phyloP scores from a whole-genome alignment of 768 basidiomycete genomes.

The Austroboletus eburneus region DNA sequence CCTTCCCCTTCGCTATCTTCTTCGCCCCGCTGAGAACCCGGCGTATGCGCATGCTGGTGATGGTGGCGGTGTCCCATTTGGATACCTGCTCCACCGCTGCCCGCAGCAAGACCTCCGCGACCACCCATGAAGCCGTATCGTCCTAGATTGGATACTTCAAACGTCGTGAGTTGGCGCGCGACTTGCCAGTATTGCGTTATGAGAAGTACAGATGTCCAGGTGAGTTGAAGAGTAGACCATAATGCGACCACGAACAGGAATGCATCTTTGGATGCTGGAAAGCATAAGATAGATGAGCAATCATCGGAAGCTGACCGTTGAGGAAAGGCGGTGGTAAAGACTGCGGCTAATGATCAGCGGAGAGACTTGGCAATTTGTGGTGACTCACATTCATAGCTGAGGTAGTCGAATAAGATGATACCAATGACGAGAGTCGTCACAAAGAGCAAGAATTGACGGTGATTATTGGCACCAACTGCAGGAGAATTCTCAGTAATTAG shows the following conservation, averaged over 20 bases:
- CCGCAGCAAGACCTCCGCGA: constrained; percentile 63
- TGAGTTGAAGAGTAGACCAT: constrained; percentile 93
- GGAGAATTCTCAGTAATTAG: constrained; percentile 5
- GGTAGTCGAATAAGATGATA: constrained; percentile 76
- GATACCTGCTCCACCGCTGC: constrained; percentile 48
- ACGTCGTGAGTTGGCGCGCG: constrained; percentile 89
- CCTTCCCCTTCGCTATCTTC: constrained; percentile 35
- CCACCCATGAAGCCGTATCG: constrained; percentile 98
- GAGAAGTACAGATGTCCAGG: constrained; percentile 89
- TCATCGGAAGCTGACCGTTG: constrained; percentile 7
- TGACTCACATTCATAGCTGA: constrained; percentile 75
- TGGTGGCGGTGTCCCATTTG: constrained; percentile 79
- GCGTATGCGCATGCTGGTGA: constrained; percentile 17
- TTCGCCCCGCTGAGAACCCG: constrained; percentile 45
- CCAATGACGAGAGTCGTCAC: constrained; percentile 81
- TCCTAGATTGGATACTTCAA: constrained; percentile 93
- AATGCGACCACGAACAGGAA: constrained; percentile 78
- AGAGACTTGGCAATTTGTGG: not conserved
- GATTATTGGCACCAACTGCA: constrained; percentile 86
- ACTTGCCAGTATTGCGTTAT: constrained; percentile 90
- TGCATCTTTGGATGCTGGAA: constrained; percentile 64
- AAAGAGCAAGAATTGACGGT: constrained; percentile 95
- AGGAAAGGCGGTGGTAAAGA: constrained; percentile 45
- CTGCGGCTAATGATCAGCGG: constrained; percentile 31
- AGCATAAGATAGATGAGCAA: constrained; percentile 51